Evolutionary conservation across 306 rosid species (phyloP).

Genomic region (Gillenia trifoliata): DNA sequence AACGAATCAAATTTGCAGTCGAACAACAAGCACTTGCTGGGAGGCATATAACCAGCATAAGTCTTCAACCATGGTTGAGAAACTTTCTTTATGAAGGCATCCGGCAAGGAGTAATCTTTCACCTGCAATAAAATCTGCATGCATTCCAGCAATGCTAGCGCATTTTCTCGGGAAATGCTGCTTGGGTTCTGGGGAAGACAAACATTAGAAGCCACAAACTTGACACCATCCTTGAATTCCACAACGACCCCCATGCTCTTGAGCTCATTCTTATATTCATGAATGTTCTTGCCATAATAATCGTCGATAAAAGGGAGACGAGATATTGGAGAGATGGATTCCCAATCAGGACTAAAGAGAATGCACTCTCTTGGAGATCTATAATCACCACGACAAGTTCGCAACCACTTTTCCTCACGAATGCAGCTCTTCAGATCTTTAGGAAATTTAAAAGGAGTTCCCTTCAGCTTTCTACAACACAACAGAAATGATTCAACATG

Average conservation of each 20-base stretch:
- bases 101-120: constrained; percentile 15
- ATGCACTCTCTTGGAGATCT: constrained; percentile 49
- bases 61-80: constrained; percentile 67
- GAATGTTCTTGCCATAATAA: constrained; percentile 38
- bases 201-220: constrained; percentile 34
- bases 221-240: constrained; percentile 41
- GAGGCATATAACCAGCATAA: constrained; percentile 40
- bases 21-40: constrained; percentile 48
- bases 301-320: constrained; percentile 61
- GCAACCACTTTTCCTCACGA: constrained; percentile 44
- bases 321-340: constrained; percentile 41
- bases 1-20: constrained; percentile 31
- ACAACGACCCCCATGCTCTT: constrained; percentile 46
- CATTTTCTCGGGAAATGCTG: constrained; percentile 30
- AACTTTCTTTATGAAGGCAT: constrained; percentile 22
- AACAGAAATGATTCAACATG: constrained; percentile 42
- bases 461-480: constrained; percentile 36
- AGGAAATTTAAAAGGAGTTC: constrained; percentile 21
- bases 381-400: constrained; percentile 35
- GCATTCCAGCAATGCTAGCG: constrained; percentile 50
- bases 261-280: constrained; percentile 44
- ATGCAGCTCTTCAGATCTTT: constrained; percentile 20
- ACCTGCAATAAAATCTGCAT: constrained; percentile 19
- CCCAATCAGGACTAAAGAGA: constrained; percentile 57
- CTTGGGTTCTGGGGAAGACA: constrained; percentile 36